Evolutionary conservation across 75 land plant genomes (phyloP).

Genomic region (Pseudotsuga menziesii): DNA sequence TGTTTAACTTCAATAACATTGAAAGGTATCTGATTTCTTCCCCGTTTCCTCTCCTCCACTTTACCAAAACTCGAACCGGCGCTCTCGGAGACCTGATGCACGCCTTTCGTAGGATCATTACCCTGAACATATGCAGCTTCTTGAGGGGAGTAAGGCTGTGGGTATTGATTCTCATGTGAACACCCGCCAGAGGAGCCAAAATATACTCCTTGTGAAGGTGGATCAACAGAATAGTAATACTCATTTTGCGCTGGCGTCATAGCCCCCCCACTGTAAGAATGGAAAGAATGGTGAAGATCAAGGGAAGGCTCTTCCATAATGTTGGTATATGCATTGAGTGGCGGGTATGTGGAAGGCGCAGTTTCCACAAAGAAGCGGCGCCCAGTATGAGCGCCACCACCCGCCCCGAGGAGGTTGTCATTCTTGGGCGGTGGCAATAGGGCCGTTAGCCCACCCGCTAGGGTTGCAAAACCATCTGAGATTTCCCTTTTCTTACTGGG

Average conservation of each 20-base stretch:
- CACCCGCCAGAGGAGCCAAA: slow-evolving; percentile 1
- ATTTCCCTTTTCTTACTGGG: slow-evolving; percentile 9
- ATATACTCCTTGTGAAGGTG: neutral
- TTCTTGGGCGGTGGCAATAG: slow-evolving; percentile 54
- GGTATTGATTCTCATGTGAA: neutral
- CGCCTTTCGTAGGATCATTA: neutral
- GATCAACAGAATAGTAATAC: neutral
- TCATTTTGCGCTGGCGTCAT: neutral
- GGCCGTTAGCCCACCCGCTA: slow-evolving; percentile 15
- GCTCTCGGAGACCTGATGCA: neutral
- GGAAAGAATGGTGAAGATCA: neutral
- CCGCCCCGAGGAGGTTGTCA: slow-evolving; percentile 10
- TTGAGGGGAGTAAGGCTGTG: neutral
- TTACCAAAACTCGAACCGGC: slow-evolving; percentile 15
- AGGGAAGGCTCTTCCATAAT: neutral
- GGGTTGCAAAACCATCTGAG: slow-evolving; percentile 1
- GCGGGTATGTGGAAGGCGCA: neutral
- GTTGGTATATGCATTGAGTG: neutral
- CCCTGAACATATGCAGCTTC: neutral
- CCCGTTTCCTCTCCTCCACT: slow-evolving; percentile 50
- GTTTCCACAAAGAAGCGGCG: neutral
- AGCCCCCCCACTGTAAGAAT: neutral
- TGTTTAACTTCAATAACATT: slow-evolving; percentile 89
- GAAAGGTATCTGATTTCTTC: slow-evolving; percentile 43
- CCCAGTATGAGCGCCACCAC: neutral